A percentile compares a stretch with the other conserved stretches of the same genome.
Conservation (phyloP, 805 yeast species). For the Blastobotrys americana region DNA sequence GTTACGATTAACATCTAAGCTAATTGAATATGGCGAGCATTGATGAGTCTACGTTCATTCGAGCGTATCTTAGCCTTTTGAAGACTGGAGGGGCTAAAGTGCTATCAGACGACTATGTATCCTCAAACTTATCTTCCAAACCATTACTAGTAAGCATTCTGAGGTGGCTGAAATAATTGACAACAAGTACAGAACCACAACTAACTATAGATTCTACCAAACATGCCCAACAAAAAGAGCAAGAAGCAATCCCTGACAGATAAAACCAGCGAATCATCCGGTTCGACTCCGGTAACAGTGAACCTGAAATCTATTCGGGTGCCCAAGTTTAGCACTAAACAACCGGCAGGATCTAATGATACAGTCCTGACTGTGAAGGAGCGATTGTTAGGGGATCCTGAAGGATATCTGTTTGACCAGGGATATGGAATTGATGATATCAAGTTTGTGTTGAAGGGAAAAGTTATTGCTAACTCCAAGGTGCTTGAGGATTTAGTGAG, state of each 20-base stretch:
- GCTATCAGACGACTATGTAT: slow-evolving; percentile 11
- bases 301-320: slow-evolving; percentile 60
- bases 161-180: too few species aligned
- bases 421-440: slow-evolving; percentile 25
- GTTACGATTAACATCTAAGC: too few species aligned
- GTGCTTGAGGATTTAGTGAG: slow-evolving; percentile 29
- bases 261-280: background rate
- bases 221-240: slow-evolving; percentile 11
- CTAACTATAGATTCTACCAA: slow-evolving; percentile 11
- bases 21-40: slow-evolving; percentile 6
- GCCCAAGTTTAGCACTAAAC: slow-evolving; percentile 51
- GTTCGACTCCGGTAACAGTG: slow-evolving; percentile 19
- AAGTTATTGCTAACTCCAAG: slow-evolving; percentile 50
- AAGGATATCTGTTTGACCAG: slow-evolving; percentile 17
- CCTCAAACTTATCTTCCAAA: slow-evolving; percentile 2
- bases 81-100: slow-evolving; percentile 7
- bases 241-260: too few species aligned
- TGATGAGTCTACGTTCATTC: slow-evolving; percentile 13
- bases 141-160: slow-evolving; percentile 7
- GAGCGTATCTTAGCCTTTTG: slow-evolving; percentile 14
- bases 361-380: slow-evolving; percentile 27
- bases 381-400: slow-evolving; percentile 25
- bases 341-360: slow-evolving; percentile 19
- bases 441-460: slow-evolving; percentile 53
- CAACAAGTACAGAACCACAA: too few species aligned